Evolutionary conservation across 345 rosid species (phyloP).

Genomic region (Populus nigra): DNA sequence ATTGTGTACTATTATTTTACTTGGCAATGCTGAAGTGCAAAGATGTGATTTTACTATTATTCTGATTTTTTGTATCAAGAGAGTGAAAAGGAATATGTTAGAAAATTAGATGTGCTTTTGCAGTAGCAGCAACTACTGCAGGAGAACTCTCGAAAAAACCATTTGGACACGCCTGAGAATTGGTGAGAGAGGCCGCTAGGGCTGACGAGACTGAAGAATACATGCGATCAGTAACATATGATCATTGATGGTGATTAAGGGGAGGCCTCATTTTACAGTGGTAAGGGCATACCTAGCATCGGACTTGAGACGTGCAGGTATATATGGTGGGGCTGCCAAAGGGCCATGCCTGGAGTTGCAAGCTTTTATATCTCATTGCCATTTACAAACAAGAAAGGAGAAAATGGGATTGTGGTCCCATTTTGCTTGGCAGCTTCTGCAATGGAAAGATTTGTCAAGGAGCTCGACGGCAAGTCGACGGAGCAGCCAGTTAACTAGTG

Average conservation of each 20-base stretch:
- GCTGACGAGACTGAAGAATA: slow-evolving; percentile 14
- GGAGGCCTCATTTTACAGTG: not conserved
- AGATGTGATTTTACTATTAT: not conserved
- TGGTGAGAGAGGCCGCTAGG: slow-evolving; percentile 29
- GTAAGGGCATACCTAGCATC: not conserved
- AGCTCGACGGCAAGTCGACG: not conserved
- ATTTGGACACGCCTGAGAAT: slow-evolving; percentile 12
- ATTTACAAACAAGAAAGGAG: slow-evolving; percentile 14
- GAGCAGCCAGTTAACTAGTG: not conserved
- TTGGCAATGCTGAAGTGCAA: not conserved
- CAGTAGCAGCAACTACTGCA: slow-evolving; percentile 14
- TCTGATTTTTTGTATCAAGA: no score
- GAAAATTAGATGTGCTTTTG: slow-evolving; percentile 14
- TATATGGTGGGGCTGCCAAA: slow-evolving; percentile 10
- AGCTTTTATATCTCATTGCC: not conserved
- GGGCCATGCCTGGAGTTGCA: not conserved
- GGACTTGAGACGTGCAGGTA: not conserved
- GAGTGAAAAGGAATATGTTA: no score
- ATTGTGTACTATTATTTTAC: not conserved
- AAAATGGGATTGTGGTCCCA: slow-evolving; percentile 12
- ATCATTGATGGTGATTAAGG: slow-evolving; percentile 13
- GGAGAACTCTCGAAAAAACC: slow-evolving; percentile 15
- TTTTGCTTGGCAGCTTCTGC: slow-evolving; percentile 6
- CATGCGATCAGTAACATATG: slow-evolving; percentile 4
- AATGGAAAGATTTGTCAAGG: slow-evolving; percentile 16